Evolutionary conservation across 2,329 filamentous ascomycete genomes (phyloP).

Genomic region (Hypoxylon sp.): DNA sequence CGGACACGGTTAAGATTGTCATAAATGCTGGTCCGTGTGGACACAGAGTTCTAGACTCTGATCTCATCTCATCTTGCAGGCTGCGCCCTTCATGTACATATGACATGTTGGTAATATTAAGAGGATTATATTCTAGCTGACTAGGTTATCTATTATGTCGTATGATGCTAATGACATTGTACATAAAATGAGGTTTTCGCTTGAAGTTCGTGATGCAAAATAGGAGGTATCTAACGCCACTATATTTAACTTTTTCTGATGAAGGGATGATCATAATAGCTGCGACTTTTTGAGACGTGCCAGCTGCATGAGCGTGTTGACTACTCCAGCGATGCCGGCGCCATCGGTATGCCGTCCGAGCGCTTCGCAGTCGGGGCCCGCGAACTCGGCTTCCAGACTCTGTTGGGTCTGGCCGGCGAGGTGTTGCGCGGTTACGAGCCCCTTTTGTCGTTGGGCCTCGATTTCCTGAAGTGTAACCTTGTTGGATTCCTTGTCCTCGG

Average conservation of each 20-base stretch:
- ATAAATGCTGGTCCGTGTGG: neutral
- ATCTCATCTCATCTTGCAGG: slow-evolving; percentile 14
- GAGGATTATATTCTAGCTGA: slow-evolving; percentile 24
- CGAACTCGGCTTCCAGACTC: slow-evolving; percentile 53
- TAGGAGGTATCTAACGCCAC: slow-evolving; percentile 34
- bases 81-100: slow-evolving; percentile 9
- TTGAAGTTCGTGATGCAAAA: slow-evolving; percentile 25
- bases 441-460: slow-evolving; percentile 55
- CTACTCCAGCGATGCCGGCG: slow-evolving; percentile 54
- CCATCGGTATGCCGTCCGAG: slow-evolving; percentile 58
- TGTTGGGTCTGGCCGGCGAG: slow-evolving; percentile 52
- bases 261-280: slow-evolving; percentile 45
- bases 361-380: slow-evolving; percentile 51
- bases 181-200: slow-evolving; percentile 23
- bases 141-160: slow-evolving; percentile 9
- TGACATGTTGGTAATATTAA: slow-evolving; percentile 26
- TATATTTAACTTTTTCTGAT: slow-evolving; percentile 18
- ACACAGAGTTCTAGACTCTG: neutral
- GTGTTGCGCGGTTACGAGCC: slow-evolving; percentile 53
- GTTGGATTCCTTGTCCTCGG: slow-evolving; percentile 28
- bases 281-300: slow-evolving; percentile 52
- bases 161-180: slow-evolving; percentile 28
- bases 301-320: slow-evolving; percentile 56
- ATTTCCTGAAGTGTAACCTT: slow-evolving; percentile 51
- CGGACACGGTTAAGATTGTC: neutral